Conservation (phyloP, 164 flowering plant genomes). For the Paratinospora sagittata region DNA sequence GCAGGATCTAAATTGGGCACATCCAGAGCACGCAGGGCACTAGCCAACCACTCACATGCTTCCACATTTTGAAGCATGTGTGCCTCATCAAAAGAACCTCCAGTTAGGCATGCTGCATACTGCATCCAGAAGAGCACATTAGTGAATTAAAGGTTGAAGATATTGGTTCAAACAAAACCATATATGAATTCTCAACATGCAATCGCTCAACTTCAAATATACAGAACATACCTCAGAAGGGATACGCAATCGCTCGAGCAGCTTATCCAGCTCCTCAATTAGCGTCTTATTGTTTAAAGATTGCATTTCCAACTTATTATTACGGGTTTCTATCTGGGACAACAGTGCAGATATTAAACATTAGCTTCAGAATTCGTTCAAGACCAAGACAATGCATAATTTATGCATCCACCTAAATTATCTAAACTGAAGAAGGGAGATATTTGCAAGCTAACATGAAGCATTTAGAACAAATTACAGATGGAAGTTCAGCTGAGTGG, state of each 20-base stretch:
- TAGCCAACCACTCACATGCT: slow-evolving; percentile 94
- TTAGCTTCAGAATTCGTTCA: not conserved
- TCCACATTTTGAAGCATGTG: slow-evolving; percentile 85
- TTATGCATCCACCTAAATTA: not conserved
- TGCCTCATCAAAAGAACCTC: slow-evolving; percentile 93
- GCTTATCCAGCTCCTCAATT: slow-evolving; percentile 89
- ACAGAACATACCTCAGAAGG: slow-evolving; percentile 75
- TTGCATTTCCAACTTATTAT: slow-evolving; percentile 96
- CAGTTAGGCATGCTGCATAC: slow-evolving; percentile 85
- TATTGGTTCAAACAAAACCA: not conserved
- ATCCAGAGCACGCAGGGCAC: slow-evolving; percentile 69
- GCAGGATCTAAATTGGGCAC: slow-evolving; percentile 72
- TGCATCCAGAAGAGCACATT: slow-evolving; percentile 30
- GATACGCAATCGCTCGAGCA: slow-evolving; percentile 72
- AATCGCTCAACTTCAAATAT: slow-evolving; percentile 8
- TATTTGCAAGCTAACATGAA: slow-evolving; percentile 4
- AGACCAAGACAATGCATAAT: not conserved
- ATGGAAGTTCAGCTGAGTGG: not conserved
- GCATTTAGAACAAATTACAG: not conserved
- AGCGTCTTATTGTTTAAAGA: slow-evolving; percentile 88
- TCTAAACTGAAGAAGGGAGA: not conserved
- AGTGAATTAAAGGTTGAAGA: not conserved
- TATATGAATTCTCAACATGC: not conserved
- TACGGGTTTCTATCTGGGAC: slow-evolving; percentile 92
- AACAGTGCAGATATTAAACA: not conserved